Base-by-base conservation (phyloP, 495 filamentous ascomycete genomes). In the Cercophora sp. region DNA sequence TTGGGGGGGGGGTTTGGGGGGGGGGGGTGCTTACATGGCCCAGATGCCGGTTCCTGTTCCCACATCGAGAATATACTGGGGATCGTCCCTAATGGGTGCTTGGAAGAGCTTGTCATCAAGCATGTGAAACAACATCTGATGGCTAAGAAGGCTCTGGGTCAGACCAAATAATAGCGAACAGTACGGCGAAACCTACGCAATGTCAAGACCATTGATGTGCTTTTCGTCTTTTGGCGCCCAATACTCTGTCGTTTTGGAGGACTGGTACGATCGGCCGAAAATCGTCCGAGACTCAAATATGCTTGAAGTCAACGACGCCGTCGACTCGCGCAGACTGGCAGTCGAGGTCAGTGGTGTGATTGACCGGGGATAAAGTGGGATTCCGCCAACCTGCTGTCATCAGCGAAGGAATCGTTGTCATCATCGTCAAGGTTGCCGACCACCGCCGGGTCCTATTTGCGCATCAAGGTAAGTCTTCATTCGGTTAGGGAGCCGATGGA, bases 71-170 rank as follows among this genome's bases (percentile, higher is more conserved):
- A 48, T 76, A 60, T 2, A 60, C 24, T 6, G 9, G 19, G 22
- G 43, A 13, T 13, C 34, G 4, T 32, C 26, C n/a, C 15, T 13
- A 16, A 44, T 44, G 22, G 84, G 84, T 0, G 84, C 77, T 1
- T 78, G 66, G 57, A 73, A 75, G 6, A 84, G 70, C 41, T 73
- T 73, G 13, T 79, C 80, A 23, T 74, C 77, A 0, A 82, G 67
- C 15, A 78, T 47, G 11, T 66, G 13, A 3, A 50, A 44, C 4
- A 45, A 2, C 13, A 11, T 23, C n/a, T 63, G 54, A 24, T 63
- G 60, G 29, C 46, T 59, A n/a, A n/a, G n/a, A n/a, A n/a, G n/a
- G 5, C 4, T 2, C 5, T 11, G 20, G 16, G 2, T 9, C 16
- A 2, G 13, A 4, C 3, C 1, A 27, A 4, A 32, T n/a, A 3